Percentiles rank a stretch among this genome's conserved stretches.
These are phyloP conservation scores for Pythium insidiosum DNA, from an alignment of 352 stramenopile species.

Conservation along the genomic window DNA sequence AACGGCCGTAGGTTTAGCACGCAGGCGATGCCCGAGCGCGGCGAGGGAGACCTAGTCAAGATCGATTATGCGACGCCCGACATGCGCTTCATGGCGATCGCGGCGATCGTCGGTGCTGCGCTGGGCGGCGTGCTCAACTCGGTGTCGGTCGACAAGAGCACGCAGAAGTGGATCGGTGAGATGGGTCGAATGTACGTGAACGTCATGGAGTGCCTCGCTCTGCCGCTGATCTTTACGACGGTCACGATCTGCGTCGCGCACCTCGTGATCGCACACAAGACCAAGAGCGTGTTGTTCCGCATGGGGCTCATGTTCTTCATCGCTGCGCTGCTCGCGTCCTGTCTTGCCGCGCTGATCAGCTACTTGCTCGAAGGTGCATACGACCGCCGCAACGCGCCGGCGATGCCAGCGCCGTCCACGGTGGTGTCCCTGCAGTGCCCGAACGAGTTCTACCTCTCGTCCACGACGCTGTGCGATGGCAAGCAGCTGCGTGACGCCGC, in stretches of 20 bases:
- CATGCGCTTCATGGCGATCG: conserved; percentile 25
- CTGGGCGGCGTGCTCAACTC: conserved; percentile 28
- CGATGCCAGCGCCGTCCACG: conserved; percentile 14
- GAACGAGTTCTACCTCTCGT: conserved; percentile 36
- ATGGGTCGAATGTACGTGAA: conserved; percentile 25
- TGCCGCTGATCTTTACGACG: conserved; percentile 68
- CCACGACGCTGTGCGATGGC: conserved; percentile 15
- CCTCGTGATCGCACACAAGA: conserved; percentile 43
- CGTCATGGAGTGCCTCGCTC: conserved; percentile 37
- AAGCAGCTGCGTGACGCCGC: conserved; percentile 21
- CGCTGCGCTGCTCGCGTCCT: conserved; percentile 30
- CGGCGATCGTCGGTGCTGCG: conserved; percentile 24
- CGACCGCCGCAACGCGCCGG: conserved; percentile 4
- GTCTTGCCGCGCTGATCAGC: conserved; percentile 23
- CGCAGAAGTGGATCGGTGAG: conserved; percentile 31
- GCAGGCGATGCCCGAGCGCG: background rate
- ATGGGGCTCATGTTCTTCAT: conserved; percentile 32
- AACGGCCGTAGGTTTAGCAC: too few species aligned
- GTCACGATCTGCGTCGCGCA: conserved; percentile 54
- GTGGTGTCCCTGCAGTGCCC: conserved; percentile 39
- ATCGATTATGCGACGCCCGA: conserved; percentile 20
- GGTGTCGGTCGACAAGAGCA: conserved; percentile 12
- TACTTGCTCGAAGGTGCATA: conserved; percentile 27
- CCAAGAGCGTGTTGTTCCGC: conserved; percentile 29
- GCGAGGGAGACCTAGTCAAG: background rate